These are phyloP conservation scores for Penicillium simplicissimum DNA, from an alignment of 495 filamentous ascomycete genomes.

Conservation along the genomic window DNA sequence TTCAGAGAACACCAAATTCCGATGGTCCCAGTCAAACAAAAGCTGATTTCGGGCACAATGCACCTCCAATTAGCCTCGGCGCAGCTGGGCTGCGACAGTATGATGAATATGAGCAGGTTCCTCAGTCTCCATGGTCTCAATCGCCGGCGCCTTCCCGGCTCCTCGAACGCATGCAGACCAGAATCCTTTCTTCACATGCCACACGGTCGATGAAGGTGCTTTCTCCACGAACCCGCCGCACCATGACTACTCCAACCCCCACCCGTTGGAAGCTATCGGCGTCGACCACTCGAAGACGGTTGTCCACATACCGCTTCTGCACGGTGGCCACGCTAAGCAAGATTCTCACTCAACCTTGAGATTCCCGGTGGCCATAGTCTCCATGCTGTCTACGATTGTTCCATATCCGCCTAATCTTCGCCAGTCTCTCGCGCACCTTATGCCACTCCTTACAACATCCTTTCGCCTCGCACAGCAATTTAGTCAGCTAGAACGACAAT, in stretches of 20 bases:
- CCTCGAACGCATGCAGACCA: conserved; percentile 75
- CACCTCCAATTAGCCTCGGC: conserved; percentile 21
- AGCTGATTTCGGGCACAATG: conserved; percentile 8
- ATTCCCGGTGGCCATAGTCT: conserved; percentile 84
- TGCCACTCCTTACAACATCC: conserved; percentile 83
- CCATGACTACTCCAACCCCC: conserved; percentile 69
- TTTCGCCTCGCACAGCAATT: conserved; percentile 82
- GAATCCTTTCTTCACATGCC: conserved; percentile 84
- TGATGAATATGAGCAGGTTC: conserved; percentile 90
- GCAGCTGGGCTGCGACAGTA: conserved; percentile 42
- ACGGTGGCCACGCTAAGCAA: conserved; percentile 68
- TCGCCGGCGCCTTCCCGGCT: conserved; percentile 91
- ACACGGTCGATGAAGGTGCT: conserved; percentile 74
- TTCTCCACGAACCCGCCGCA: conserved; percentile 70
- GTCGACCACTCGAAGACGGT: conserved; percentile 86
- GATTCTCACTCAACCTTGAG: conserved; percentile 47
- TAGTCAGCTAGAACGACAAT: conserved; percentile 64
- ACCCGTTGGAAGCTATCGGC: conserved; percentile 81
- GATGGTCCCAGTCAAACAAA: conserved; percentile 20
- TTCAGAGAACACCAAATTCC: conserved; percentile 40
- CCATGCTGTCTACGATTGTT: conserved; percentile 77
- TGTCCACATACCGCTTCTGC: conserved; percentile 81
- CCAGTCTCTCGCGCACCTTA: conserved; percentile 74
- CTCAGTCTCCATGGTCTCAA: conserved; percentile 90
- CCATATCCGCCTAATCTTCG: conserved; percentile 84